Percentiles rank a stretch among this genome's conserved stretches.
phyloP scores from a whole-genome alignment of 2,329 filamentous ascomycete species.

The Claviceps citrina region DNA sequence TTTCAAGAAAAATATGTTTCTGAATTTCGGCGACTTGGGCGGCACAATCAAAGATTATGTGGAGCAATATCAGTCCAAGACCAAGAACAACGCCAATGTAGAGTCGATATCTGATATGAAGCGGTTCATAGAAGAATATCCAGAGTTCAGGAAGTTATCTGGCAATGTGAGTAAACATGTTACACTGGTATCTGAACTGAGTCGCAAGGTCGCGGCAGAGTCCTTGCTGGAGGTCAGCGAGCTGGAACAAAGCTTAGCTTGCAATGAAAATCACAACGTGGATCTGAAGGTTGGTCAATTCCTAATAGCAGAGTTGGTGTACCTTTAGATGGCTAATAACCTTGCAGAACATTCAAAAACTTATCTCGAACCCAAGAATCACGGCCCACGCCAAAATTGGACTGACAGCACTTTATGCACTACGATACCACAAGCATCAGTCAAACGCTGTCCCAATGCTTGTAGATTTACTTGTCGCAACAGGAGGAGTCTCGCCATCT shows the following conservation, averaged over 20 bases:
- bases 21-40: slow-evolving; percentile 91
- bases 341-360: slow-evolving; percentile 58
- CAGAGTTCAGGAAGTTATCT: slow-evolving; percentile 90
- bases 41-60: slow-evolving; percentile 98
- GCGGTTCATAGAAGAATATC: slow-evolving; percentile 96
- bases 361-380: slow-evolving; percentile 69
- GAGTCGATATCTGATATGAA: slow-evolving; percentile 99
- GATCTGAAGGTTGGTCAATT: slow-evolving; percentile 61
- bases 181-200: slow-evolving; percentile 85
- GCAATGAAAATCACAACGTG: slow-evolving; percentile 82
- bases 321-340: slow-evolving; percentile 11
- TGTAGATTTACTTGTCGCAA: slow-evolving; percentile 69
- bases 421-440: slow-evolving; percentile 78
- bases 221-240: slow-evolving; percentile 91
- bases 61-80: slow-evolving; percentile 93
- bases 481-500: slow-evolving; percentile 62
- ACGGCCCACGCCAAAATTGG: slow-evolving; percentile 72
- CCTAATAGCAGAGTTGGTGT: neutral
- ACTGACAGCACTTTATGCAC: slow-evolving; percentile 82
- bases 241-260: slow-evolving; percentile 88
- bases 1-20: slow-evolving; percentile 98
- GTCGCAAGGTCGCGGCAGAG: slow-evolving; percentile 70
- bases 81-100: slow-evolving; percentile 89
- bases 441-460: slow-evolving; percentile 73
- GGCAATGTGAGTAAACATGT: slow-evolving; percentile 98